Evolutionary conservation across 1,139 yeast genomes (phyloP), one percentile per base, ranked within the genome.

Genomic region (Taphrina wiesneri): DNA sequence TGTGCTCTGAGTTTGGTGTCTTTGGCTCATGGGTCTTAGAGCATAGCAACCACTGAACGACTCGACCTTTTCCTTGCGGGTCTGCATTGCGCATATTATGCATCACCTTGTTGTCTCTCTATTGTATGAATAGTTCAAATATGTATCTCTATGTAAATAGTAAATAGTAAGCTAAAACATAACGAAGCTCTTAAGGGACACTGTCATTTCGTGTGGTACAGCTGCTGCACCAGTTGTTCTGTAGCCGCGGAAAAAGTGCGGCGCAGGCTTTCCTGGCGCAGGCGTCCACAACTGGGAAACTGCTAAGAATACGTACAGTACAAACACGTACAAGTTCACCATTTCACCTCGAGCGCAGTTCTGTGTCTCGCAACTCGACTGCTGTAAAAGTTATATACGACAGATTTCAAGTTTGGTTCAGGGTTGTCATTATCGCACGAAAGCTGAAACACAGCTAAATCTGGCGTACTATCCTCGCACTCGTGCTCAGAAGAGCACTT

Each of bases 1-100:
- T 60, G 64, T 19, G 64, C 64, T 4, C 15, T 60, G 43, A 60
- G 64, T 21, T 45, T 60, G 23, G 64, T 60, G 3, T 43, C 51
- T 4, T 43, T 60, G 56, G 64, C 64, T 1, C 64, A 53, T 19
- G 57, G 57, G 3, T 30, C 25, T 21, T 54, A n/a, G 17, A n/a
- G n/a, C n/a, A n/a, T 3, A 13, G 43, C 17, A 15, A 1, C 43
- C 19, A 13, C 51, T 13, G 19, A 9, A 13, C 23, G 30, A 9
- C 17, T 45, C 15, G 13, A 13, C 17, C 13, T 21, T 45, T 28
- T 17, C 5, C 6, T 45, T 21, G 41, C 13, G 13, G 41, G n/a
- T 34, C 9, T 45, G 43, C 43, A 39, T 39, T 9, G 43, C 43
- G 43, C n/a, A 15, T 19, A 19, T 19, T 39, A 39, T 39, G 43